Evolutionary conservation across 2,329 filamentous ascomycete genomes (phyloP).

Genomic region (Pestalotiopsis sp.): DNA sequence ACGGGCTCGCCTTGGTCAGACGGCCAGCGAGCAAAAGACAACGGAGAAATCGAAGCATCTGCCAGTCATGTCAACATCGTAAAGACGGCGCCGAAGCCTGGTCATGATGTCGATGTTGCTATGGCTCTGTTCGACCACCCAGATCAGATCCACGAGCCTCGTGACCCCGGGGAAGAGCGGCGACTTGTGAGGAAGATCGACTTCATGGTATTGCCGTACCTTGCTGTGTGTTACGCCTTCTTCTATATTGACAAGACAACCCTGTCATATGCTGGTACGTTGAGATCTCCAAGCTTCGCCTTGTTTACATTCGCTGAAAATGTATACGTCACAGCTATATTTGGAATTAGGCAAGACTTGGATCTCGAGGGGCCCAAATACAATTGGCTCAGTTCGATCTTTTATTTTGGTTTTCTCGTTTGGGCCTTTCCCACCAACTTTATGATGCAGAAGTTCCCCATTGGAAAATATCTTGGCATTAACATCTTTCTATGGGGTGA

Average conservation of each 20-base stretch:
- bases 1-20: not conserved
- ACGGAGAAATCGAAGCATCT: not conserved
- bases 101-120: constrained; percentile 23
- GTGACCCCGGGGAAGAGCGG: constrained; percentile 23
- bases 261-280: constrained; percentile 51
- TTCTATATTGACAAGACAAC: constrained; percentile 54
- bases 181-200: constrained; percentile 54
- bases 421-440: constrained; percentile 59
- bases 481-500: constrained; percentile 44
- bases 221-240: constrained; percentile 56
- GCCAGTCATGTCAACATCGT: constrained; percentile 8
- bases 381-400: constrained; percentile 55
- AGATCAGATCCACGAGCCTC: constrained; percentile 25
- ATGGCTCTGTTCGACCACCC: constrained; percentile 26
- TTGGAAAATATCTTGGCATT: constrained; percentile 55
- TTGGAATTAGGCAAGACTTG: constrained; percentile 60
- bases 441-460: constrained; percentile 52
- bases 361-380: constrained; percentile 55
- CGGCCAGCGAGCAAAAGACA: not conserved
- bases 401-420: constrained; percentile 57
- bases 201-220: constrained; percentile 59
- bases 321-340: constrained; percentile 44
- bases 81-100: not conserved
- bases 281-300: not conserved
- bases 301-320: not conserved